phyloP scores from a whole-genome alignment of 345 rosid species.

The Schrenkiella parvula region DNA sequence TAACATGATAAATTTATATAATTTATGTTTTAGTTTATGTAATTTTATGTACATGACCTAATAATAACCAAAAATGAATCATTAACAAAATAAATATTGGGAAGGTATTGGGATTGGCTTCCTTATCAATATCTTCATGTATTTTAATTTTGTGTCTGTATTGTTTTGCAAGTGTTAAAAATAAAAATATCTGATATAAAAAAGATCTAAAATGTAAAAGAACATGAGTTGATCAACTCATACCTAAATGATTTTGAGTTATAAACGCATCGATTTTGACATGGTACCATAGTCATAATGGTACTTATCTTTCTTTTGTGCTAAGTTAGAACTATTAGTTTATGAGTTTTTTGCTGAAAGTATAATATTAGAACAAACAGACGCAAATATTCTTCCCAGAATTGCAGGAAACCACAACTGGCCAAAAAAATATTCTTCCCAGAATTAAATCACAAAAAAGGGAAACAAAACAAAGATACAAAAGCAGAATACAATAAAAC shows the following conservation, averaged over 20 bases:
- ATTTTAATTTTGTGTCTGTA: neutral
- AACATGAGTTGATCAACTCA: neutral
- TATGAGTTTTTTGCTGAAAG: too few relatives aligned
- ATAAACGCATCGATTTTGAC: neutral
- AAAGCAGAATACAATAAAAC: too few relatives aligned
- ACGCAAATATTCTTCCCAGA: too few relatives aligned
- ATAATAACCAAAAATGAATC: neutral
- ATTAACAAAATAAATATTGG: neutral
- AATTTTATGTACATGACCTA: neutral
- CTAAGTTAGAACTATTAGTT: neutral
- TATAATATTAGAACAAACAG: too few relatives aligned
- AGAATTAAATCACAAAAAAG: too few relatives aligned
- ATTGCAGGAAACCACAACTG: too few relatives aligned
- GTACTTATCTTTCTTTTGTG: neutral
- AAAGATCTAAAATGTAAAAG: too few relatives aligned
- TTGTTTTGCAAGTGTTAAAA: neutral
- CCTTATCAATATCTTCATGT: neutral
- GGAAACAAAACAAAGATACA: too few relatives aligned
- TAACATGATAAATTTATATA: neutral
- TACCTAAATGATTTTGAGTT: neutral
- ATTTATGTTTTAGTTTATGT: neutral
- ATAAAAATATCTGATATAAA: neutral
- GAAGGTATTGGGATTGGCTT: neutral
- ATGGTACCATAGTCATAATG: neutral
- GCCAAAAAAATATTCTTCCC: too few relatives aligned